A percentile compares a stretch with the other conserved stretches of the same genome.
These are phyloP conservation scores for Fusarium tjaetaba DNA, from an alignment of 2,329 filamentous ascomycete genomes.

Conservation along the genomic window DNA sequence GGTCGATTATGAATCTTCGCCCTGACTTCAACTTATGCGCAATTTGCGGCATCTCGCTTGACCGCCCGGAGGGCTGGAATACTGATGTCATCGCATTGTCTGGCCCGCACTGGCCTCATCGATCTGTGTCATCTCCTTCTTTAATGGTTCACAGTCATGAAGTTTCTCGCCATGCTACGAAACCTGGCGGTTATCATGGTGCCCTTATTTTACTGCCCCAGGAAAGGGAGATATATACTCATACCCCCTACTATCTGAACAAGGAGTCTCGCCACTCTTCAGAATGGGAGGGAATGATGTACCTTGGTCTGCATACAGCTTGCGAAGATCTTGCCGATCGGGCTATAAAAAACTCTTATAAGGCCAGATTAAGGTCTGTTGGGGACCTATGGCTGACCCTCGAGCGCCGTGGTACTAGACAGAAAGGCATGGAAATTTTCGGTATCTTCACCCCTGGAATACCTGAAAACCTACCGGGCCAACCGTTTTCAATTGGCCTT, in stretches of 20 bases:
- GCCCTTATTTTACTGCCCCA: not conserved
- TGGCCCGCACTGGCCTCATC: slow-evolving; percentile 3
- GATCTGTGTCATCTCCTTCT: rapidly evolving
- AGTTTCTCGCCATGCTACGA: not conserved
- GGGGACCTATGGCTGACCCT: slow-evolving; percentile 2
- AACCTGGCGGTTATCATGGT: not conserved
- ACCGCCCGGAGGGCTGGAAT: not conserved
- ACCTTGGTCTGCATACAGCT: not conserved
- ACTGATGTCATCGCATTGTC: not conserved
- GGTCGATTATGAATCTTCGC: not conserved
- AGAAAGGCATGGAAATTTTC: too few species aligned
- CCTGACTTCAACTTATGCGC: not conserved
- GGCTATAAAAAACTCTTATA: not conserved
- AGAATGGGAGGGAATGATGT: not conserved
- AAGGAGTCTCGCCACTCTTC: not conserved
- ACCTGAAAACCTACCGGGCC: not conserved
- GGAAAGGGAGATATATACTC: not conserved
- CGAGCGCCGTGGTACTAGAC: not conserved
- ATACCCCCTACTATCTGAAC: not conserved
- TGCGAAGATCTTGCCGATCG: not conserved
- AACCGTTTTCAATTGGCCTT: not conserved
- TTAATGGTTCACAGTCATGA: not conserved
- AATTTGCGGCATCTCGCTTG: slow-evolving; percentile 5
- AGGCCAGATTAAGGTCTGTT: not conserved
- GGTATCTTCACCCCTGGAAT: not conserved